Base-by-base conservation (phyloP, 2,329 filamentous ascomycete species). In the Boeremia exigua region DNA sequence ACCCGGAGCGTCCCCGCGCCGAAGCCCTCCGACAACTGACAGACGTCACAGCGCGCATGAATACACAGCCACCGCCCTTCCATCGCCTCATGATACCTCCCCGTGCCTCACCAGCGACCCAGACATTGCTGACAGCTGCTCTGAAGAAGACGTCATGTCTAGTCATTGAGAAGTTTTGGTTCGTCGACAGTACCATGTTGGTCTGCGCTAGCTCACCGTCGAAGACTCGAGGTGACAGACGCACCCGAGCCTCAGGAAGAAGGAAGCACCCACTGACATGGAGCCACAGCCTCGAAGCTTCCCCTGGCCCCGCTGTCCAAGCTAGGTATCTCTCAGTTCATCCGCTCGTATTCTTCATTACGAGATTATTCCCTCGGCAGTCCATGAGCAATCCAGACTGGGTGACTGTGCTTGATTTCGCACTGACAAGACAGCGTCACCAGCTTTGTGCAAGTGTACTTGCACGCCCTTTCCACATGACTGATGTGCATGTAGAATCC, bases 61-160 rank as follows among this genome's bases (percentile, higher is more conserved):
- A 39, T 32, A 49, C 44, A 52, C 48, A 48, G 48, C 54, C 48
- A 53, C 54, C 36, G 34, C 38, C 45, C 43, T 17, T 9, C n/a
- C 30, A 28, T 23, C 37, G 9, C 46, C 11, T 49, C 19, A 37
- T 50, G 46, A 40, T 40, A 50, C 53, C 4, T 38, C 11, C 34
- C 39, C 6, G 27, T 17, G 23, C 32, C 27, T 12, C 32, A 45
- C 27, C 3, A 39, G 38, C 32, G 29, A 43, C 19, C n/a, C 19
- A 39, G 33, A 46, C 17, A 30, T 23, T 23, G 27, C 2, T 17
- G n/a, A 15, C 39, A 34, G 15, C 19, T 11, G 29, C 11, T 30
- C 2, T 7, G 3, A 3, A 30, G 19, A 23, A 23, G 19, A 23
- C 19, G 19, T 23, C 19, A 23, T 5, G 19, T 23, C 19, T 3